phyloP scores from a whole-genome alignment of 805 yeast genomes.

The Zygosaccharomyces kombuchaensis region DNA sequence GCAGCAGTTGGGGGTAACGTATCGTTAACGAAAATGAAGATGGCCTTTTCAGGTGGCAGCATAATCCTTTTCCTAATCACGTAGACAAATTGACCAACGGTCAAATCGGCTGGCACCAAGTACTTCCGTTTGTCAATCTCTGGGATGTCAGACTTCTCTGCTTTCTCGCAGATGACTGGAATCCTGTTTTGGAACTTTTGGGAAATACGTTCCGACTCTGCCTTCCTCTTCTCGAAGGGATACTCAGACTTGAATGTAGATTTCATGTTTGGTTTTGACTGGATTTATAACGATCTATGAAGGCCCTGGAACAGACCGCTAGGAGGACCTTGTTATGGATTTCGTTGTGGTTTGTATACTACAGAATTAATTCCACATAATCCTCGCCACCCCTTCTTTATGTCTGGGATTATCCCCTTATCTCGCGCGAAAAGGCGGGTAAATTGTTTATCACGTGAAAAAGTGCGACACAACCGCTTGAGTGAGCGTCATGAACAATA shows the following conservation, averaged over 20 bases:
- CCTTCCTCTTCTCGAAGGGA: conserved; percentile 91
- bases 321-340: background rate
- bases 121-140: conserved; percentile 97
- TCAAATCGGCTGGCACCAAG: conserved; percentile 90
- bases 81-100: conserved; percentile 97
- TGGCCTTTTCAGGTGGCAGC: conserved; percentile 96
- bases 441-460: background rate
- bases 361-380: background rate
- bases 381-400: background rate
- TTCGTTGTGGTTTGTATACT: background rate
- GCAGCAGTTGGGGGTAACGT: conserved; percentile 98
- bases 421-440: background rate
- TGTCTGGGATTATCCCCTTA: background rate
- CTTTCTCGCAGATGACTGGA: conserved; percentile 95
- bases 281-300: background rate
- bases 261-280: conserved; percentile 22
- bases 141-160: conserved; percentile 92
- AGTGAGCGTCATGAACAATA: too few relatives aligned
- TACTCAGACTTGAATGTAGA: conserved; percentile 54
- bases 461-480: background rate
- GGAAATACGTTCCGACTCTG: conserved; percentile 87
- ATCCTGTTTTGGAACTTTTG: conserved; percentile 87
- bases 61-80: conserved; percentile 95
- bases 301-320: background rate
- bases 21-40: conserved; percentile 94